Evolutionary conservation across 2,329 filamentous ascomycete genomes (phyloP).

Genomic region (Phaeophleospora eucalypticola): DNA sequence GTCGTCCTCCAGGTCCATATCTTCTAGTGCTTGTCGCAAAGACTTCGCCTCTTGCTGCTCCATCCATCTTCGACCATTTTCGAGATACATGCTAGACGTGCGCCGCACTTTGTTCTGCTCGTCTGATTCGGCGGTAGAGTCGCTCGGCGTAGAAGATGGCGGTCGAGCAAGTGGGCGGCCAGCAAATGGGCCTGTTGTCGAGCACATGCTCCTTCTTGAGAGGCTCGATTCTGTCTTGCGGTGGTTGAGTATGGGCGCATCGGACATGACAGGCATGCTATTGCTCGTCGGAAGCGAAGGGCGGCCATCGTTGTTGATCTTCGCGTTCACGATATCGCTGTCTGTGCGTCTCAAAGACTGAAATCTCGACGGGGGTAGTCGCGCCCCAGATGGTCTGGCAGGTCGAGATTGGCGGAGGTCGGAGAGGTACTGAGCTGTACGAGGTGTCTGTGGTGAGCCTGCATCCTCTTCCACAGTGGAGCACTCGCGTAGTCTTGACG

Average conservation of each 20-base stretch:
- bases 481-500: constrained; percentile 22
- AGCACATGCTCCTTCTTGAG: constrained; percentile 7
- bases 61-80: constrained; percentile 71
- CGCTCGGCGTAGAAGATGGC: constrained; percentile 32
- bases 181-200: constrained; percentile 24
- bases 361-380: constrained; percentile 52
- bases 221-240: constrained; percentile 17
- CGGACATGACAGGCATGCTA: constrained; percentile 27
- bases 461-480: constrained; percentile 11
- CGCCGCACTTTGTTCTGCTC: constrained; percentile 21
- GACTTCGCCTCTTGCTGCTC: constrained; percentile 73
- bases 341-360: constrained; percentile 27
- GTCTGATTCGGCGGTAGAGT: constrained; percentile 42
- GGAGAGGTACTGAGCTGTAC: constrained; percentile 64
- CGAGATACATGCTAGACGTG: constrained; percentile 66
- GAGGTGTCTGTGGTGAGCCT: constrained; percentile 22
- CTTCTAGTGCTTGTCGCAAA: constrained; percentile 67
- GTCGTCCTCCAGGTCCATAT: constrained; percentile 65
- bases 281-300: constrained; percentile 32
- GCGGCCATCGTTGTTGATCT: constrained; percentile 20
- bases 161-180: constrained; percentile 31
- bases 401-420: constrained; percentile 66
- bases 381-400: constrained; percentile 65
- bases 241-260: constrained; percentile 25
- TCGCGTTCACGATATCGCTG: constrained; percentile 19